Evolutionary conservation across 805 yeast species (phyloP), one percentile per base, ranked within the genome.

Genomic region (Suhomyces pyralidae): DNA sequence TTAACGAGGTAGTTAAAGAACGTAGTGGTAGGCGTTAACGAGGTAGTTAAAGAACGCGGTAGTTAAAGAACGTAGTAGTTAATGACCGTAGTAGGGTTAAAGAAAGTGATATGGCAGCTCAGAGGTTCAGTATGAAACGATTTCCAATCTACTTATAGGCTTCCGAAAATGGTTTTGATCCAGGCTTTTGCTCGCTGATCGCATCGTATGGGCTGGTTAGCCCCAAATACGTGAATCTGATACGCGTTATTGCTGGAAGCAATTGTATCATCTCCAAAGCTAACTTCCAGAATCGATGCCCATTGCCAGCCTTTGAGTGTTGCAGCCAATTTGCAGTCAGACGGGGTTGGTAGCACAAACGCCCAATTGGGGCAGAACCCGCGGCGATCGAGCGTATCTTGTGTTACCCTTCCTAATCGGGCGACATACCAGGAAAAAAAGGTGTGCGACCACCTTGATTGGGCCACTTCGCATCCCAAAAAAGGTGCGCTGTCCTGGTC

Each of bases 321-420:
- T 19, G 24, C 20, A 38, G 42, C 24, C 42, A 17, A 38, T 8
- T 38, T 38, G 24, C 42, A 38, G 42, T 38, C 20, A 38, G 1
- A 2, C 12, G 14, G 24, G 42, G 2, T 34, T n/a, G 8, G 22
- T 46, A 12, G 24, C 49, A 46, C 49, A 46, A 46, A 46, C 14
- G 20, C 49, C 43, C 44, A 17, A 36, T 22, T 22, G 43, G 49
- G 49, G 34, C 24, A 19, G 14, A 20, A 24, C 49, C 43, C 49
- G 49, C 49, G 36, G 42, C 7, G 24, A 49, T 14, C n/a, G 40
- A 20, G 25, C 17, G 12, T 12, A 24, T 20, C 32, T 30, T 36
- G 46, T 48, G 49, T 15, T 7, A 3, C 7, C 4, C 40, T 7
- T 24, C 36, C 36, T n/a, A 14, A 36, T 36, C n/a, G 44, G 49